Evolutionary conservation across 495 filamentous ascomycete genomes (phyloP).

Genomic region (Beverwykella pulmonaria): DNA sequence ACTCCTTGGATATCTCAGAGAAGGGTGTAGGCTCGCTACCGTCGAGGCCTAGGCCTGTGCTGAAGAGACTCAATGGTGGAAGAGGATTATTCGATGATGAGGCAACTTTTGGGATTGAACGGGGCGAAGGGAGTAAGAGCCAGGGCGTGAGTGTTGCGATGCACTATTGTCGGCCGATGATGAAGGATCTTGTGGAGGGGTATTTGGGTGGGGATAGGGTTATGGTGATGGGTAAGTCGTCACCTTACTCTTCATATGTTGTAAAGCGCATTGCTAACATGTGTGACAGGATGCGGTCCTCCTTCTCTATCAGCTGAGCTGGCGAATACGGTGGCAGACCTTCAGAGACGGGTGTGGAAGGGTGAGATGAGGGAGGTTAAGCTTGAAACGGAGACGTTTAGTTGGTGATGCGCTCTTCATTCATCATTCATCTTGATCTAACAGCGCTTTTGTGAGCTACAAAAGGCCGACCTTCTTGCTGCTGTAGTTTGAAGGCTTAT

Average conservation of each 20-base stretch:
- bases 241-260: not conserved
- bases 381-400: constrained; percentile 22
- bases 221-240: constrained; percentile 17
- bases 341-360: constrained; percentile 19
- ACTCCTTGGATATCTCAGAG: not conserved
- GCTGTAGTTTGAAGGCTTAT: no score
- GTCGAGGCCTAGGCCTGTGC: not conserved
- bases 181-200: constrained; percentile 13
- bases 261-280: not conserved
- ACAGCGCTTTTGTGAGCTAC: no score
- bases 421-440: no score
- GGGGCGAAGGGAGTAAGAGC: not conserved
- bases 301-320: constrained; percentile 15
- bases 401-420: constrained; percentile 8
- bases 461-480: no score
- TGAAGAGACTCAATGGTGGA: constrained; percentile 2
- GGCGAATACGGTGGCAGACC: constrained; percentile 10
- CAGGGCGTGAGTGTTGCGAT: not conserved
- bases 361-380: constrained; percentile 26
- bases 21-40: not conserved
- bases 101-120: not conserved
- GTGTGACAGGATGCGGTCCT: constrained; percentile 19
- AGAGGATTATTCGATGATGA: not conserved
- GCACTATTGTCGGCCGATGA: constrained; percentile 14
- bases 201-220: constrained; percentile 9